Conservation (phyloP, 2,329 filamentous ascomycete genomes). For the Colletotrichum chrysophilum region DNA sequence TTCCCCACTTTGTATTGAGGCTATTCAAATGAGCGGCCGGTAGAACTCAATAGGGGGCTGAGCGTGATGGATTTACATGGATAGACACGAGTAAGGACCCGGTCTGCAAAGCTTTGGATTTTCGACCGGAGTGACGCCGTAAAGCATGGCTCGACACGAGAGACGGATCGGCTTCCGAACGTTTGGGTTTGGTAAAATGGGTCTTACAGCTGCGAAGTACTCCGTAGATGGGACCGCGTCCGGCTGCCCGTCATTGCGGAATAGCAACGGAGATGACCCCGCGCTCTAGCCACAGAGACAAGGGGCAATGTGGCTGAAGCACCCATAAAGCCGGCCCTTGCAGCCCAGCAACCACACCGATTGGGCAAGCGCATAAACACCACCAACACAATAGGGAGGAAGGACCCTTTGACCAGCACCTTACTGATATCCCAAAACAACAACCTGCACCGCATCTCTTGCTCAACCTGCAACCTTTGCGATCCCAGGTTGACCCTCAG, state of each 20-base stretch:
- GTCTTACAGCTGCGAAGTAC: background rate
- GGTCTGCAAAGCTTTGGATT: background rate
- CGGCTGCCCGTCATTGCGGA: background rate
- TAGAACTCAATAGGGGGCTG: background rate
- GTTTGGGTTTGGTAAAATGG: background rate
- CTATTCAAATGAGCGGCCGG: constrained; percentile 12
- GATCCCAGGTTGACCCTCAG: background rate
- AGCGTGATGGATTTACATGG: background rate
- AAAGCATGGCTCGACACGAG: background rate
- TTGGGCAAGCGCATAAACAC: constrained; percentile 23
- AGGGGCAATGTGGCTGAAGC: background rate
- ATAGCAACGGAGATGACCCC: background rate
- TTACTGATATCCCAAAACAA: constrained; percentile 12
- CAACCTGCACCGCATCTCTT: background rate
- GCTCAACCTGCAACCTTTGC: background rate
- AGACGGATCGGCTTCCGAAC: background rate
- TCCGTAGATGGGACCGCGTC: background rate
- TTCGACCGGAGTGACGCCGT: background rate
- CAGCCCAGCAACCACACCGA: constrained; percentile 22
- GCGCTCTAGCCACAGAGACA: background rate
- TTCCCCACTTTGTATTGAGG: constrained; percentile 21
- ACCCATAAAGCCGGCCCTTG: background rate
- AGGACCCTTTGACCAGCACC: constrained; percentile 12
- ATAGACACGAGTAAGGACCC: background rate
- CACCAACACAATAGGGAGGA: background rate